Evolutionary conservation across 805 yeast genomes (phyloP), one percentile per base, ranked within the genome.

Genomic region (Starmerella tilneyi): DNA sequence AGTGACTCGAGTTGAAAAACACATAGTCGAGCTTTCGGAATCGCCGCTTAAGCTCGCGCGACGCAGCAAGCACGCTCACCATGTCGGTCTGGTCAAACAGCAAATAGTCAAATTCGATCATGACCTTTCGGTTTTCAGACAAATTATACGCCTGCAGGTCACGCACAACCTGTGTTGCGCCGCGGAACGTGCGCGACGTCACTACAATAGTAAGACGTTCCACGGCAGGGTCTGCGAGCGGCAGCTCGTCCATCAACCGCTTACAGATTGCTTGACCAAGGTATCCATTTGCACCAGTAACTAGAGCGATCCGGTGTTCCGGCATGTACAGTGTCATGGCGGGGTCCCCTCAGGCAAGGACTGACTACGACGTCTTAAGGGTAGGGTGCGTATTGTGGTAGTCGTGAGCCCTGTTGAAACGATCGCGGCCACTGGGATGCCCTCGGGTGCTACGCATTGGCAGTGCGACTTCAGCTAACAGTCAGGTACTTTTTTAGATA

Each of bases 1-100:
- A 86, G 56, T 84, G 94, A 4, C 94, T 94, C 7, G 97, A 86
- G 64, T 86, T 89, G 48, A 86, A 72, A 58, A 83, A 84, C 49
- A 88, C 63, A 59, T 79, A 85, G 63, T 92, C 88, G 28, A 92
- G 71, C 35, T 76, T 73, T 6, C 62, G 58, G 65, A 80, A 88
- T 49, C 76, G 73, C 54, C 76, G 73, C 49, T 65, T 63, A 49
- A 92, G 63, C 45, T 85, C 94, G 53, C 79, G 72, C 45, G 75
- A 75, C 0, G 94, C 95, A 22, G 74, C 71, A 23, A 84, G 65
- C 12, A 88, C 74, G 1, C 95, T 83, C 9, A 84, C 80, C 95
- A 88, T 85, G 56, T 83, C 76, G 11, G 88, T 74, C 61, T 89
- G 86, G 60, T 92, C 97, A n/a, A 92, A 78, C 40, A 92, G 66